These are phyloP conservation scores for Aureobasidium pullulans DNA, from an alignment of 2,329 filamentous ascomycete species.

Conservation along the genomic window DNA sequence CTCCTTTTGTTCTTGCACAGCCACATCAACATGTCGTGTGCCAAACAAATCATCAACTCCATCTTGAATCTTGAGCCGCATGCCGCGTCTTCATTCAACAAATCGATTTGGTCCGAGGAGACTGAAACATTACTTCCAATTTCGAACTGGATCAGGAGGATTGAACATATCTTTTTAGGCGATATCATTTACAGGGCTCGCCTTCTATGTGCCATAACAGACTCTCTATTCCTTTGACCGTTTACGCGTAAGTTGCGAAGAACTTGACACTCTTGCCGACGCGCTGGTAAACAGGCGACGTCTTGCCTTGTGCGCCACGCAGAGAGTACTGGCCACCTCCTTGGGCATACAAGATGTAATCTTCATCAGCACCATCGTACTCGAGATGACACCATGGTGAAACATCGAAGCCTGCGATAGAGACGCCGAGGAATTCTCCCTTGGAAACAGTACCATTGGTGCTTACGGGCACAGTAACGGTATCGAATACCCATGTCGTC, in stretches of 20 bases:
- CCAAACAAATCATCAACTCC: neutral
- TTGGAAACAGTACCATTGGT: conserved; percentile 19
- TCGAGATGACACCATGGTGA: conserved; percentile 21
- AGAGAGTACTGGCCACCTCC: conserved; percentile 19
- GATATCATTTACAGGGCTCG: too few relatives aligned
- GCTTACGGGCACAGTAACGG: conserved; percentile 15
- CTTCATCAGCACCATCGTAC: conserved; percentile 10
- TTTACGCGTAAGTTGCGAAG: conserved; percentile 17
- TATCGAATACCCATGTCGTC: conserved; percentile 19
- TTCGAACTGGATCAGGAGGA: too few relatives aligned
- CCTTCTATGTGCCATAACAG: neutral
- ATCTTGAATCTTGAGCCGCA: neutral
- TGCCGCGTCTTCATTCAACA: neutral
- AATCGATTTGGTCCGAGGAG: too few relatives aligned
- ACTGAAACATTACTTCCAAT: too few relatives aligned
- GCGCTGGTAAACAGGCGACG: neutral
- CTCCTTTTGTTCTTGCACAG: neutral
- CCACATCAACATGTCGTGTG: neutral
- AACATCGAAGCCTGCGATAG: conserved; percentile 18
- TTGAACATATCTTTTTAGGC: neutral
- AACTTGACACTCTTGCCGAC: conserved; percentile 15
- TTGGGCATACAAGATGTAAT: conserved; percentile 17
- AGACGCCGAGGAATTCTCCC: conserved; percentile 19
- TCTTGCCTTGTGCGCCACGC: conserved; percentile 17
- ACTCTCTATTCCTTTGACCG: neutral